Percentiles rank a stretch among this genome's conserved stretches.
phyloP scores from a whole-genome alignment of 2,329 filamentous ascomycete species.

The Beauveria caledonica region DNA sequence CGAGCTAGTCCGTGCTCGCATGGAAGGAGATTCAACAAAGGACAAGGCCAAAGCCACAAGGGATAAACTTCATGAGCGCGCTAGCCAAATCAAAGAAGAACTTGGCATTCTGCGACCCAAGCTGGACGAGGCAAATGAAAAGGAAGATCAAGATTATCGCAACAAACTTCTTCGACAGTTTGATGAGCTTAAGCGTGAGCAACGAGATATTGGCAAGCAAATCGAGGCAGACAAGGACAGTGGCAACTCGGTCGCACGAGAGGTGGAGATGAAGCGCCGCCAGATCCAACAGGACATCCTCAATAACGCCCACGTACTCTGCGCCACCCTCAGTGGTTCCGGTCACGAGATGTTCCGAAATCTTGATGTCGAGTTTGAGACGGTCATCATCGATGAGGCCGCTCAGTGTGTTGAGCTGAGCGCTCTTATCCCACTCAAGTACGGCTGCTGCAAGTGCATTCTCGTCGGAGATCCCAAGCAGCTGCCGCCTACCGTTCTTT shows the following conservation, averaged over 20 bases:
- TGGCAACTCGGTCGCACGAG: slow-evolving; percentile 71
- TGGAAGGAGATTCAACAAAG: slow-evolving; percentile 53
- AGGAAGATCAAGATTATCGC: slow-evolving; percentile 38
- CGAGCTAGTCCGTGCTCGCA: slow-evolving; percentile 71
- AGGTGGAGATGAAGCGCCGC: slow-evolving; percentile 77
- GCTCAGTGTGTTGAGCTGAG: slow-evolving; percentile 97
- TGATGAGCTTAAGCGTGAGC: slow-evolving; percentile 67
- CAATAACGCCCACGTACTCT: slow-evolving; percentile 84
- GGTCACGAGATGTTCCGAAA: slow-evolving; percentile 97
- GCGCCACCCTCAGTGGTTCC: slow-evolving; percentile 87
- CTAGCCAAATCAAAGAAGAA: slow-evolving; percentile 64
- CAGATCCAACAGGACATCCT: slow-evolving; percentile 86
- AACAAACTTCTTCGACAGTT: slow-evolving; percentile 65
- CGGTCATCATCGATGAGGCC: slow-evolving; percentile 95
- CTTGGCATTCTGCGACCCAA: slow-evolving; percentile 63
- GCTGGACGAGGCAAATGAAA: slow-evolving; percentile 58
- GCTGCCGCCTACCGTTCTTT: slow-evolving; percentile 89
- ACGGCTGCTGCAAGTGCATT: slow-evolving; percentile 93
- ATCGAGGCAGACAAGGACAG: slow-evolving; percentile 86
- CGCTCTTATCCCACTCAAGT: slow-evolving; percentile 92
- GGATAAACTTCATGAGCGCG: slow-evolving; percentile 55
- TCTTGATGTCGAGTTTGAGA: slow-evolving; percentile 93
- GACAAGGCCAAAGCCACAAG: slow-evolving; percentile 47
- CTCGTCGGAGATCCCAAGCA: slow-evolving; percentile 97
- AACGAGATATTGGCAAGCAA: slow-evolving; percentile 62